Conservation (phyloP, 2,329 filamentous ascomycete species). For the Ophiostoma sp. region DNA sequence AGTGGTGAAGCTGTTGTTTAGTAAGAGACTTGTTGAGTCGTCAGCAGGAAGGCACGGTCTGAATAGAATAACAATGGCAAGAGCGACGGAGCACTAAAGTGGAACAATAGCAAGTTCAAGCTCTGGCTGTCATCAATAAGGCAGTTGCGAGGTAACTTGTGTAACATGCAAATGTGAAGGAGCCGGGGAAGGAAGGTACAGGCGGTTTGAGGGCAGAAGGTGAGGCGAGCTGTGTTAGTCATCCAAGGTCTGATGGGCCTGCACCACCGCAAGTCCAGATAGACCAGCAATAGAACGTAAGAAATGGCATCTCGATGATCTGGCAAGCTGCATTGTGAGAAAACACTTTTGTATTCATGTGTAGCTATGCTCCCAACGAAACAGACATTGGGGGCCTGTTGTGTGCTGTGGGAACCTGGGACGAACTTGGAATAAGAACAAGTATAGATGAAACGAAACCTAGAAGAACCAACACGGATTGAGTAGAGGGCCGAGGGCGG, state of each 20-base stretch:
- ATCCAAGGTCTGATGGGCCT: not conserved
- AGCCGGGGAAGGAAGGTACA: not conserved
- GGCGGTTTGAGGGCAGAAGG: not conserved
- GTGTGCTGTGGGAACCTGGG: not conserved
- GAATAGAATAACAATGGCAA: slow-evolving; percentile 12
- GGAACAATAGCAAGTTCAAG: slow-evolving; percentile 18
- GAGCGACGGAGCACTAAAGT: slow-evolving; percentile 15
- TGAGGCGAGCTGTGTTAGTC: not conserved
- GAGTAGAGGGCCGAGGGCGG: not conserved
- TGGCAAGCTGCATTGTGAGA: not conserved
- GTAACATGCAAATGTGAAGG: not conserved
- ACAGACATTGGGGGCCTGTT: slow-evolving; percentile 8
- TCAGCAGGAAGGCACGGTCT: not conserved
- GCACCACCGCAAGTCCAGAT: not conserved
- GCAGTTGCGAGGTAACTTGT: not conserved
- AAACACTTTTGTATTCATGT: slow-evolving; percentile 17
- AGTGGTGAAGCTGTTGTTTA: too few relatives aligned
- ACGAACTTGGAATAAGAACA: not conserved
- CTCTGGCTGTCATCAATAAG: not conserved
- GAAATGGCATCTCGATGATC: too few relatives aligned
- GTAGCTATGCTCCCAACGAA: slow-evolving; percentile 11
- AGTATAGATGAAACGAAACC: not conserved
- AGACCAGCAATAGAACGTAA: not conserved
- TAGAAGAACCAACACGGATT: not conserved
- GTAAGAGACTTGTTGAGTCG: too few relatives aligned